Evolutionary conservation across 306 rosid species (phyloP).

Genomic region (Malus sylvestris): DNA sequence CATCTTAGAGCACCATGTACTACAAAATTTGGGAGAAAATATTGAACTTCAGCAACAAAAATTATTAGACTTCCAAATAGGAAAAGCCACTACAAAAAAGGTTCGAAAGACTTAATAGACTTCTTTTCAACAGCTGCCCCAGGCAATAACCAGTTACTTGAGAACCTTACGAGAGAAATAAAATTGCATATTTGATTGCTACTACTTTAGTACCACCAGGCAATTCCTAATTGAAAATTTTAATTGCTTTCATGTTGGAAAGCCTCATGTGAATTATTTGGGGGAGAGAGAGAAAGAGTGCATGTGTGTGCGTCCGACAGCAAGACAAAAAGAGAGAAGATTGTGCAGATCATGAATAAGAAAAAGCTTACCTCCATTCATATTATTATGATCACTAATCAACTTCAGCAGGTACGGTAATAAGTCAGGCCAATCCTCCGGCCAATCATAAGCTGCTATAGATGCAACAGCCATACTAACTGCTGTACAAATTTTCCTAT

Average conservation of each 20-base stretch:
- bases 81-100: conserved; percentile 10
- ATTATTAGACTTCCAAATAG: conserved; percentile 1
- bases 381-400: conserved; percentile 55
- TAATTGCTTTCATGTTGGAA: too few relatives aligned
- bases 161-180: not conserved
- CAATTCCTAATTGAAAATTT: too few relatives aligned
- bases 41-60: conserved; percentile 18
- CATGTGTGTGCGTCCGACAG: not conserved
- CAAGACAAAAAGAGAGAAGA: not conserved
- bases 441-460: conserved; percentile 87
- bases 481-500: conserved; percentile 87
- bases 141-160: not conserved
- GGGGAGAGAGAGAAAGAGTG: not conserved
- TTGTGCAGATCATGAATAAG: not conserved
- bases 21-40: conserved; percentile 22
- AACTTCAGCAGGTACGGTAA: conserved; percentile 68
- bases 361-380: conserved; percentile 63
- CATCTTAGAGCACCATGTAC: conserved; percentile 95
- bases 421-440: conserved; percentile 89
- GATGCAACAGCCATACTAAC: conserved; percentile 94
- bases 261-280: too few relatives aligned
- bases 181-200: not conserved
- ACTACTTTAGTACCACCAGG: too few relatives aligned
- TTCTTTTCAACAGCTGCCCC: not conserved
- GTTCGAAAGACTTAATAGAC: conserved; percentile 1